phyloP scores from a whole-genome alignment of 768 basidiomycete species.

The Trametes cinnabarina region DNA sequence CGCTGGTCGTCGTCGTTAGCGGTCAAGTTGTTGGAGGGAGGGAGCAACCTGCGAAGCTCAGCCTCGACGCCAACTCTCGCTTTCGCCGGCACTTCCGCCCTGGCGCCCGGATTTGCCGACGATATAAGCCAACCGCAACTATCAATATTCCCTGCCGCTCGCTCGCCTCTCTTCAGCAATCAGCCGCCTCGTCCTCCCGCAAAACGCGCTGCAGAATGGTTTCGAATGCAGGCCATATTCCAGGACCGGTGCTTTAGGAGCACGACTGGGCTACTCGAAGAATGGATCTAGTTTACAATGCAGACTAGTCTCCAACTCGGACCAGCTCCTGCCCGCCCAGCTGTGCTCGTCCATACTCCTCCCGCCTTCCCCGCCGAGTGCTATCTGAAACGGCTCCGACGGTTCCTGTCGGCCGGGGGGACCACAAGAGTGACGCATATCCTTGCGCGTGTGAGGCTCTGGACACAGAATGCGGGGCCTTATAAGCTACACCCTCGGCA shows the following conservation, averaged over 20 bases:
- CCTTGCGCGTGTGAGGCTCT: neutral
- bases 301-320: neutral
- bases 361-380: conserved; percentile 2
- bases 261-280: neutral
- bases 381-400: conserved; percentile 9
- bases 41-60: conserved; percentile 14
- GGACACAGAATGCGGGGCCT: neutral
- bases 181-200: neutral
- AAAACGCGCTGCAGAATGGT: neutral
- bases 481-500: neutral
- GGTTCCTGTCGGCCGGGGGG: neutral
- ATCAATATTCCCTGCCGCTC: neutral
- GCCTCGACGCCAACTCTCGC: too few species aligned
- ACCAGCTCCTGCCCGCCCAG: neutral
- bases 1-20: conserved; percentile 23
- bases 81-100: conserved; percentile 11
- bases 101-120: conserved; percentile 23
- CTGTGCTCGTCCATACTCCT: neutral
- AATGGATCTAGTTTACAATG: conserved; percentile 6
- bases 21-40: conserved; percentile 2
- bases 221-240: conserved; percentile 3
- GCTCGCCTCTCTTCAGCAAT: neutral
- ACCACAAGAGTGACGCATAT: neutral
- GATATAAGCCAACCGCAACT: conserved; percentile 14
- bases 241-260: conserved; percentile 9